Evolutionary conservation across 78 protist species (phyloP).

Genomic region (Mantamonas sphyraenae): DNA sequence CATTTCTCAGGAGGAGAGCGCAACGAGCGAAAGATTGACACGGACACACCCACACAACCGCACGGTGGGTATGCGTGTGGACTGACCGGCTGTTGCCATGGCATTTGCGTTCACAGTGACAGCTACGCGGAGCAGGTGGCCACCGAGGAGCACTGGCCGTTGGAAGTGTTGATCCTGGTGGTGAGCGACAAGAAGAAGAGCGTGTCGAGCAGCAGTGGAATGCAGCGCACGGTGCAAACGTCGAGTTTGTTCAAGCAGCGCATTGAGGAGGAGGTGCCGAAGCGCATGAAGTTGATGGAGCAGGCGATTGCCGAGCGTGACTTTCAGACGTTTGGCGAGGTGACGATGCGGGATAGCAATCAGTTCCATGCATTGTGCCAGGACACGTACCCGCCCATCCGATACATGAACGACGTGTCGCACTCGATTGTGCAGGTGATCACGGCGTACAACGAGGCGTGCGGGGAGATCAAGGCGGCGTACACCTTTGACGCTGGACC

Average conservation of each 20-base stretch:
- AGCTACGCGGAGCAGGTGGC: constrained; percentile 43
- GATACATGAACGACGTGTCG: constrained; percentile 82
- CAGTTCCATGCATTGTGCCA: constrained; percentile 80
- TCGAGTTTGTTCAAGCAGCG: constrained; percentile 45
- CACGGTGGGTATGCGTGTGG: too few relatives aligned
- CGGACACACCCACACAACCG: too few relatives aligned
- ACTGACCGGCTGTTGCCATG: too few relatives aligned
- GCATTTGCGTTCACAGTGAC: too few relatives aligned
- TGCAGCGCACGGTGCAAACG: constrained; percentile 81
- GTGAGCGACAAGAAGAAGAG: constrained; percentile 79
- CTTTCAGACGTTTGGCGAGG: constrained; percentile 68
- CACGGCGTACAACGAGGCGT: constrained; percentile 45
- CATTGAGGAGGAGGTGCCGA: constrained; percentile 49
- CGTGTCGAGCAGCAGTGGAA: constrained; percentile 84
- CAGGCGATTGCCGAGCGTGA: constrained; percentile 61
- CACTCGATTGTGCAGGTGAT: constrained; percentile 51
- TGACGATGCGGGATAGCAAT: constrained; percentile 85
- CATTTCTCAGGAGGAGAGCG: too few relatives aligned
- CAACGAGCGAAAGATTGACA: too few relatives aligned
- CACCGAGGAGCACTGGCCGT: constrained; percentile 88
- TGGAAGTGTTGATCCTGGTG: constrained; percentile 2
- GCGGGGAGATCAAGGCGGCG: constrained; percentile 38
- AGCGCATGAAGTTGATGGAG: constrained; percentile 56
- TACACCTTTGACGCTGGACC: constrained; percentile 99
- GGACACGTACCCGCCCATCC: constrained; percentile 88